These are phyloP conservation scores for Fusarium sp. DNA, from an alignment of 2,329 filamentous ascomycete genomes.

Conservation along the genomic window DNA sequence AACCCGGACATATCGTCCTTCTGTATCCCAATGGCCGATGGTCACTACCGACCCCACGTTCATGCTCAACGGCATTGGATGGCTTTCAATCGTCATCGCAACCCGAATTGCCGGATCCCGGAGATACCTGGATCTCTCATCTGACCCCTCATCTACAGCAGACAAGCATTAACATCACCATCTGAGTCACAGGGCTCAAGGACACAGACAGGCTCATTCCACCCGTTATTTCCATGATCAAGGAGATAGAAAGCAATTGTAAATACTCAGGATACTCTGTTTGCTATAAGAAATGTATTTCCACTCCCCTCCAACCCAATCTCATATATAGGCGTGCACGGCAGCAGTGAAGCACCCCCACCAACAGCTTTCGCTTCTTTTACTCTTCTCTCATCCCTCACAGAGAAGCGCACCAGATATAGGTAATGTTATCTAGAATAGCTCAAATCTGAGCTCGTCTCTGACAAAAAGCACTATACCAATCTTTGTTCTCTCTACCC, in stretches of 20 bases:
- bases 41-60: constrained; percentile 10
- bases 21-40: not conserved
- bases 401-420: not conserved
- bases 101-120: constrained; percentile 24
- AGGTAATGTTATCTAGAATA: no score
- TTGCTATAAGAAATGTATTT: not conserved
- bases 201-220: not conserved
- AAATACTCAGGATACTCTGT: not conserved
- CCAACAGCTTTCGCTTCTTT: not conserved
- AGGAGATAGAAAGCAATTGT: fast-evolving
- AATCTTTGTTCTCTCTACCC: fast-evolving
- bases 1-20: constrained; percentile 16
- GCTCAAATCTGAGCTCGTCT: not conserved
- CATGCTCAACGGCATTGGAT: constrained; percentile 9
- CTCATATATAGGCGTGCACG: not conserved
- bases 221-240: not conserved
- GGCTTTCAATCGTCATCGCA: constrained; percentile 5
- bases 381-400: not conserved
- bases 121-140: not conserved
- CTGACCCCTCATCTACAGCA: not conserved
- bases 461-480: not conserved
- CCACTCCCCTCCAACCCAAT: not conserved
- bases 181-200: not conserved
- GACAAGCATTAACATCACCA: not conserved
- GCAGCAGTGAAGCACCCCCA: not conserved